phyloP scores from a whole-genome alignment of 352 stramenopile genomes.

The Globisporangium parvum region DNA sequence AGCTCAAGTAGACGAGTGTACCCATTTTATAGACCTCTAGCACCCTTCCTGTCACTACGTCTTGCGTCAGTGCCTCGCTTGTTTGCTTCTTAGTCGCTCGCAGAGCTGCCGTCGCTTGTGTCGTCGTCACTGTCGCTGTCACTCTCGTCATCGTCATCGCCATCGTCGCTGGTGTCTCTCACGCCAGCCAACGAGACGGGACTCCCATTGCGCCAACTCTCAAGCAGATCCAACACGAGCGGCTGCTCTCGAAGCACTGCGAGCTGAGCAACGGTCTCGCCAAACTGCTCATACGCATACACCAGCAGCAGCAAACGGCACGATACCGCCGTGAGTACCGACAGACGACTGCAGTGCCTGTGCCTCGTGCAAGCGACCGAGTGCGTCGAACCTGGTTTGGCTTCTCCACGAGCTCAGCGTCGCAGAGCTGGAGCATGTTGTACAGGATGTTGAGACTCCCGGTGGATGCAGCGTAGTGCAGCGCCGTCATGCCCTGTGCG shows the following conservation, averaged over 20 bases:
- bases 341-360: background rate
- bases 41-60: conserved; percentile 3
- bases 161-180: conserved; percentile 9
- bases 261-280: conserved; percentile 47
- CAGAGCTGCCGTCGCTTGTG: background rate
- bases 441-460: conserved; percentile 56
- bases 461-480: conserved; percentile 57
- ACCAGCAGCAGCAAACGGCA: background rate
- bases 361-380: background rate
- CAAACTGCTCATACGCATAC: conserved; percentile 24
- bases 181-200: conserved; percentile 21
- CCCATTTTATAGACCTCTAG: conserved; percentile 16
- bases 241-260: conserved; percentile 33
- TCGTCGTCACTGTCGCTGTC: conserved; percentile 18
- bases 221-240: conserved; percentile 29
- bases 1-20: conserved; percentile 48
- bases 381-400: conserved; percentile 36
- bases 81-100: background rate
- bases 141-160: conserved; percentile 15
- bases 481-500: conserved; percentile 62
- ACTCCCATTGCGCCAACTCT: conserved; percentile 35
- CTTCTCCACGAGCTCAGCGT: conserved; percentile 45
- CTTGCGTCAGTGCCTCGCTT: no score
- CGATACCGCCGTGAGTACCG: background rate
- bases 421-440: conserved; percentile 61